Percentiles rank a stretch among this genome's conserved stretches.
These are phyloP conservation scores for Colletotrichum lini DNA, from an alignment of 2,329 filamentous ascomycete genomes.

Conservation along the genomic window DNA sequence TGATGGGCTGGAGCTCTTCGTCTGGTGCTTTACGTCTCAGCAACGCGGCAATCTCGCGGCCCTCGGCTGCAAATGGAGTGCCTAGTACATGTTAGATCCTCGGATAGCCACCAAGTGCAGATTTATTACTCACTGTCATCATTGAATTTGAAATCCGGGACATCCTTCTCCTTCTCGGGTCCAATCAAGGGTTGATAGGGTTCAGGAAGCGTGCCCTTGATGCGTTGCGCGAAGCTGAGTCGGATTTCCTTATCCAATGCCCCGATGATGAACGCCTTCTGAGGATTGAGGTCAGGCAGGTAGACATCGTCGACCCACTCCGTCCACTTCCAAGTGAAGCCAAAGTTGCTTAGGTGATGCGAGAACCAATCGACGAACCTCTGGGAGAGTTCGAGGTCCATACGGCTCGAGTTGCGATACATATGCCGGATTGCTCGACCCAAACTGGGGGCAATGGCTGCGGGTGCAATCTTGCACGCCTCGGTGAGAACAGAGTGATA, in stretches of 20 bases:
- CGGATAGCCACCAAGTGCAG: conserved; percentile 6
- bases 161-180: conserved; percentile 92
- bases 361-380: conserved; percentile 98
- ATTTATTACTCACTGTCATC: conserved; percentile 72
- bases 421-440: conserved; percentile 93
- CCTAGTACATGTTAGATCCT: conserved; percentile 60
- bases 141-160: conserved; percentile 94
- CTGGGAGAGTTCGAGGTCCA: conserved; percentile 89
- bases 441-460: conserved; percentile 94
- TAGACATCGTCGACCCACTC: conserved; percentile 94
- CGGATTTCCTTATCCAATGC: conserved; percentile 97
- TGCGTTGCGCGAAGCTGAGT: conserved; percentile 94
- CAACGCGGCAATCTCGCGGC: conserved; percentile 83
- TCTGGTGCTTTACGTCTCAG: conserved; percentile 88
- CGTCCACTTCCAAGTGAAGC: conserved; percentile 99
- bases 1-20: conserved; percentile 86
- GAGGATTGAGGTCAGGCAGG: conserved; percentile 83
- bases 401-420: conserved; percentile 83
- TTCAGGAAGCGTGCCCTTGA: conserved; percentile 91
- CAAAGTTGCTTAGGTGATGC: conserved; percentile 98
- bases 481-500: conserved; percentile 97
- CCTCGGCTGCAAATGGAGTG: conserved; percentile 86
- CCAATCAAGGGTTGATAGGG: conserved; percentile 86
- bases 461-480: conserved; percentile 94
- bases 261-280: conserved; percentile 93